Evolutionary conservation across 2,329 filamentous ascomycete species (phyloP).

Genomic region (Epichloe festucae): DNA sequence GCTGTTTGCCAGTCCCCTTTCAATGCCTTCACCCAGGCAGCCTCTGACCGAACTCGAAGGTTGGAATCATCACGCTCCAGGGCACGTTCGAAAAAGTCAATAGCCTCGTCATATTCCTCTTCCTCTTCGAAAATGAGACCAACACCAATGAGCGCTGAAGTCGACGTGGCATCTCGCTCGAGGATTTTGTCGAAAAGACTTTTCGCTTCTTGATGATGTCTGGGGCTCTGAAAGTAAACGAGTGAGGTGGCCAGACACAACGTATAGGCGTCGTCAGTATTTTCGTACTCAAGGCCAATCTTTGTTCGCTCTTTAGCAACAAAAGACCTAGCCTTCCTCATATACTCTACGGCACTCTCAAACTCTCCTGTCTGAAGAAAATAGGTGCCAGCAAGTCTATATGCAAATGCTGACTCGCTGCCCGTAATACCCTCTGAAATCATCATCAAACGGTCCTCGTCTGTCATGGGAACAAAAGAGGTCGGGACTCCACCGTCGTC

Average conservation of each 20-base stretch:
- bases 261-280: slow-evolving; percentile 62
- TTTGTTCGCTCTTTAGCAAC: slow-evolving; percentile 47
- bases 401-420: slow-evolving; percentile 63
- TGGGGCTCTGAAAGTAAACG: slow-evolving; percentile 80
- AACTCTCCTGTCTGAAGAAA: slow-evolving; percentile 79
- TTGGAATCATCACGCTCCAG: slow-evolving; percentile 61
- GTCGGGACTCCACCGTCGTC: slow-evolving; percentile 43
- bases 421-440: slow-evolving; percentile 63
- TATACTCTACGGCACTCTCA: slow-evolving; percentile 65
- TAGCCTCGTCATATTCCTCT: slow-evolving; percentile 71
- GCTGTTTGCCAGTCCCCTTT: slow-evolving; percentile 62
- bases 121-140: slow-evolving; percentile 90
- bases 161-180: slow-evolving; percentile 60
- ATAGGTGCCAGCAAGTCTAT: slow-evolving; percentile 71
- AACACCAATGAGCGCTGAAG: slow-evolving; percentile 73
- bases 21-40: slow-evolving; percentile 83
- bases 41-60: slow-evolving; percentile 68
- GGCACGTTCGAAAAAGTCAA: slow-evolving; percentile 69
- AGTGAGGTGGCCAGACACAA: slow-evolving; percentile 74
- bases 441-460: slow-evolving; percentile 68
- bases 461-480: slow-evolving; percentile 45
- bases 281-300: slow-evolving; percentile 55
- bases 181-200: slow-evolving; percentile 74
- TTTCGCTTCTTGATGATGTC: slow-evolving; percentile 81
- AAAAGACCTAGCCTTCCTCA: slow-evolving; percentile 58